Percentiles rank a stretch among this genome's conserved stretches.
phyloP scores from a whole-genome alignment of 306 rosid genomes.

The Pachyrhizus erosus region DNA sequence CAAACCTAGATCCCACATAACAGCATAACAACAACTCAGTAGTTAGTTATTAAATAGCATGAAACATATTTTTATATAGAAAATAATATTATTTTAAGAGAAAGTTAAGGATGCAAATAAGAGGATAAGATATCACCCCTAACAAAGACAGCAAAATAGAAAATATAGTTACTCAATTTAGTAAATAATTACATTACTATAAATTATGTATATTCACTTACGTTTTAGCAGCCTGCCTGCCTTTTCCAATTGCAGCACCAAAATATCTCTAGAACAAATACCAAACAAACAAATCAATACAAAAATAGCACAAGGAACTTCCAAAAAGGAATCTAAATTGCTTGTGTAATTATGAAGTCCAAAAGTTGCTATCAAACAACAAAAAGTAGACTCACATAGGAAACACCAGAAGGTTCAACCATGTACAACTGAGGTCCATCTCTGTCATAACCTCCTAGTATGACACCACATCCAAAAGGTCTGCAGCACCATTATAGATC shows the following conservation, averaged over 20 bases:
- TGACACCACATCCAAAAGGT: slow-evolving; percentile 99
- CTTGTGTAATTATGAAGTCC: slow-evolving; percentile 17
- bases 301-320: slow-evolving; percentile 20
- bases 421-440: slow-evolving; percentile 97
- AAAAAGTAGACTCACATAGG: slow-evolving; percentile 71
- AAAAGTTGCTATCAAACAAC: slow-evolving; percentile 15
- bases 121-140: not conserved
- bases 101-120: slow-evolving; percentile 8
- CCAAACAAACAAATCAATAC: slow-evolving; percentile 42
- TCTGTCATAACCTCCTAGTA: slow-evolving; percentile 96
- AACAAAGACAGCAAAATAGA: not conserved
- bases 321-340: not conserved
- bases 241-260: slow-evolving; percentile 99
- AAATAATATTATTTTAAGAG: not conserved
- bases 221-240: slow-evolving; percentile 99
- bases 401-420: slow-evolving; percentile 97
- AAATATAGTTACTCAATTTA: not conserved
- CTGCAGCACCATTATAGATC: slow-evolving; percentile 55
- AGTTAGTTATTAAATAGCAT: not conserved
- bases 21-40: not conserved
- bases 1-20: slow-evolving; percentile 10
- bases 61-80: not conserved
- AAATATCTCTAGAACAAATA: slow-evolving; percentile 75
- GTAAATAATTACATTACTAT: not conserved
- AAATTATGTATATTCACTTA: slow-evolving; percentile 49